phyloP scores from a whole-genome alignment of 2,329 filamentous ascomycete species.

The Alternaria arbusti region DNA sequence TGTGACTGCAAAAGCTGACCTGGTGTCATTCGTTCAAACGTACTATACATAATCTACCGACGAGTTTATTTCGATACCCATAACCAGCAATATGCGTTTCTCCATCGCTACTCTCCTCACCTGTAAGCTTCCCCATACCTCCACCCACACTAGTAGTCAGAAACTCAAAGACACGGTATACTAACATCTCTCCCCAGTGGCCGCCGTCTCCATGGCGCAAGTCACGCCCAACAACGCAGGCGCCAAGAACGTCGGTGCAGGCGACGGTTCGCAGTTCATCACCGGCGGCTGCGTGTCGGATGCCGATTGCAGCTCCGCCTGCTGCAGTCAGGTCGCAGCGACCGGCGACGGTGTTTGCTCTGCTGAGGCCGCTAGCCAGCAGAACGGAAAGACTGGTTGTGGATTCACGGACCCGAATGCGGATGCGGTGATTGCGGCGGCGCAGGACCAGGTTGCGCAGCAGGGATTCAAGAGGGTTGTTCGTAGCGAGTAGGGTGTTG shows the following conservation, averaged over 20 bases:
- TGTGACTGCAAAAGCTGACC: conserved; percentile 38
- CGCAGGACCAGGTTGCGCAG: conserved; percentile 33
- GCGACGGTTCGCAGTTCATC: conserved; percentile 39
- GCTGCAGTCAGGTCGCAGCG: conserved; percentile 31
- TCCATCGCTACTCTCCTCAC: conserved; percentile 22
- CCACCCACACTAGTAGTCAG: no score
- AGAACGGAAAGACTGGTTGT: conserved; percentile 42
- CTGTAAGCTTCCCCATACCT: no score
- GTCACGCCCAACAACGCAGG: conserved; percentile 37
- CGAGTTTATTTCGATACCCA: not conserved
- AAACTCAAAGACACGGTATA: no score
- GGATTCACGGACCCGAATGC: conserved; percentile 40
- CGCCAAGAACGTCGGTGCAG: conserved; percentile 34
- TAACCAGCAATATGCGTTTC: conserved; percentile 23
- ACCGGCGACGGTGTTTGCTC: conserved; percentile 36
- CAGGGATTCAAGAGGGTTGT: conserved; percentile 41
- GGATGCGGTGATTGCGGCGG: conserved; percentile 35
- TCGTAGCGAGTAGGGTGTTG: conserved; percentile 6
- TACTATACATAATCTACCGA: conserved; percentile 8
- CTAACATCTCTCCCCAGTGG: conserved; percentile 15
- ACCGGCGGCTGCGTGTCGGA: conserved; percentile 39
- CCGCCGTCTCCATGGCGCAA: conserved; percentile 22
- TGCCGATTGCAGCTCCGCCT: conserved; percentile 36
- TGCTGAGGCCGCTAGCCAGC: conserved; percentile 34
- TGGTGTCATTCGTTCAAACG: conserved; percentile 36